A percentile compares a stretch with the other conserved stretches of the same genome.
Conservation (phyloP, 768 basidiomycete genomes). For the Austroboletus eburneus region DNA sequence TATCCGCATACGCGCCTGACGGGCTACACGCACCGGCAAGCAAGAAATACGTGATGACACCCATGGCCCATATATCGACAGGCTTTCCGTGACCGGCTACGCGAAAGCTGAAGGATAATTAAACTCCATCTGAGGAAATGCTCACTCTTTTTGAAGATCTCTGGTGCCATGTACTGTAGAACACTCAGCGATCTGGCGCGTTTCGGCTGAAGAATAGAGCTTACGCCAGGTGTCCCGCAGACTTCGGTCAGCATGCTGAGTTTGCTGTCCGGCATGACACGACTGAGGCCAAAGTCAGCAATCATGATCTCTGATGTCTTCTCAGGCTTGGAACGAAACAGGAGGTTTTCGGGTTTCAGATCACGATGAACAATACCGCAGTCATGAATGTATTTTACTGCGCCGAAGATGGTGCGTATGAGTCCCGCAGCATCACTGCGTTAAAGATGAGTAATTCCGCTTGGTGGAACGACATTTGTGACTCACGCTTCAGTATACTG, state of each 20-base stretch:
- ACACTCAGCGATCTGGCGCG: constrained; percentile 5
- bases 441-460: constrained; percentile 28
- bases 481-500: constrained; percentile 92
- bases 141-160: constrained; percentile 89
- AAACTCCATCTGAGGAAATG: constrained; percentile 2
- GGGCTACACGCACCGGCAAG: constrained; percentile 50
- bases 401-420: constrained; percentile 78
- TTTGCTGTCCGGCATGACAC: constrained; percentile 88
- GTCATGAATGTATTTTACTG: constrained; percentile 89
- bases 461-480: background rate
- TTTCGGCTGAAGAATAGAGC: constrained; percentile 20
- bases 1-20: background rate
- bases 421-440: constrained; percentile 83
- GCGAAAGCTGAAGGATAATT: background rate
- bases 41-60: constrained; percentile 97
- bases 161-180: constrained; percentile 85
- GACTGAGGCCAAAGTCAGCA: constrained; percentile 92
- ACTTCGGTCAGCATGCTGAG: constrained; percentile 88
- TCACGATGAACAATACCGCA: constrained; percentile 95
- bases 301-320: constrained; percentile 90
- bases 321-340: constrained; percentile 87
- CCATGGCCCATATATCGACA: constrained; percentile 97
- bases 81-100: constrained; percentile 90
- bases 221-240: constrained; percentile 87
- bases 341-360: constrained; percentile 95